phyloP scores from a whole-genome alignment of 768 basidiomycete species.

The Trametes punicea region DNA sequence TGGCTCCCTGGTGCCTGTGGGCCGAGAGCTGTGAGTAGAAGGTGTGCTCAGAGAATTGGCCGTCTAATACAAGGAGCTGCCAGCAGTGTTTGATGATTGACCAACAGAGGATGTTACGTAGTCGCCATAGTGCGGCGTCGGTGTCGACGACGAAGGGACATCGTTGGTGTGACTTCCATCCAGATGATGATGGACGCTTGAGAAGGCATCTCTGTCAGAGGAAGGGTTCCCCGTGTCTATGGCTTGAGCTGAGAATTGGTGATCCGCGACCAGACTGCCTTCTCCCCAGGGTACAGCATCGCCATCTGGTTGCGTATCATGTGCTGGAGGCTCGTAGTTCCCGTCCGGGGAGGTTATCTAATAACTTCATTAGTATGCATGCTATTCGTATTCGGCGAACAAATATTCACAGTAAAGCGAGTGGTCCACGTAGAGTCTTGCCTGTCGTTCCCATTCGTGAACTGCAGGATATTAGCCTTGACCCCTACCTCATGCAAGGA shows the following conservation, averaged over 20 bases:
- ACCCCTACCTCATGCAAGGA: not conserved
- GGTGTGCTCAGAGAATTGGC: not conserved
- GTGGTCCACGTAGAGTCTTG: slow-evolving; percentile 34
- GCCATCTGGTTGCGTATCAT: slow-evolving; percentile 35
- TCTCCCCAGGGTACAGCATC: slow-evolving; percentile 37
- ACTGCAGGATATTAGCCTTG: slow-evolving; percentile 19
- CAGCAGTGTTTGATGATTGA: not conserved
- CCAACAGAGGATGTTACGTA: not conserved
- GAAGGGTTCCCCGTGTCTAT: not conserved
- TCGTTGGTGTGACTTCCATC: not conserved
- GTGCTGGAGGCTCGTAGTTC: slow-evolving; percentile 25
- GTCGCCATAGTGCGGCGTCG: not conserved
- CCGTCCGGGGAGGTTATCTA: slow-evolving; percentile 36
- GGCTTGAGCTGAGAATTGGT: not conserved
- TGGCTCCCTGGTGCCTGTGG: not conserved
- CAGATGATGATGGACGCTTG: not conserved
- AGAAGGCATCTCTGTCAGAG: not conserved
- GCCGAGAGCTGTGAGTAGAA: not conserved
- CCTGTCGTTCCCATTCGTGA: slow-evolving; percentile 29
- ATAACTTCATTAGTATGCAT: not conserved
- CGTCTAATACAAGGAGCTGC: not conserved
- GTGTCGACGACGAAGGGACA: not conserved
- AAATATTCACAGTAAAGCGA: slow-evolving; percentile 35
- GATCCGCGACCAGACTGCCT: slow-evolving; percentile 22
- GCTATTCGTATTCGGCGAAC: too few relatives aligned